Evolutionary conservation across 352 stramenopile species (phyloP).

Genomic region (Salisapilia sapeloensis): DNA sequence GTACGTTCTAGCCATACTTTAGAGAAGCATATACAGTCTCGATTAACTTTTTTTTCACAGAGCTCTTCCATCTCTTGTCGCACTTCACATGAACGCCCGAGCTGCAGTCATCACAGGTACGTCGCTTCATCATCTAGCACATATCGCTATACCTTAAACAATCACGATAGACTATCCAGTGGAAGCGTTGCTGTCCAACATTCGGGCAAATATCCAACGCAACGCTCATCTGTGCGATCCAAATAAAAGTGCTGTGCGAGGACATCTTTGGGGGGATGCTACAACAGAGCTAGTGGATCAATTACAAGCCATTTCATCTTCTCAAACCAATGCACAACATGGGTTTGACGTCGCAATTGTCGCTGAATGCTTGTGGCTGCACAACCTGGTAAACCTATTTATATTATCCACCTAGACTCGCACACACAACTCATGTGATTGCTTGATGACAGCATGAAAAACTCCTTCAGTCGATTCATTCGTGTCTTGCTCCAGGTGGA

Average conservation of each 20-base stretch:
- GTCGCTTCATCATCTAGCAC: neutral
- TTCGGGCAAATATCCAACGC: conserved; percentile 16
- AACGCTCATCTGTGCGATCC: conserved; percentile 12
- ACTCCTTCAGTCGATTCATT: conserved; percentile 19
- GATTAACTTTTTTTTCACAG: conserved; percentile 4
- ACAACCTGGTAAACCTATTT: conserved; percentile 14
- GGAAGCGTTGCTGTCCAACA: conserved; percentile 23
- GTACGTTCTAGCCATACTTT: conserved; percentile 7
- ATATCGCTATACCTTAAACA: neutral
- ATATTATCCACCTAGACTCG: neutral
- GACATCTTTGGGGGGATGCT: conserved; percentile 21
- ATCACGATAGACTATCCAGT: conserved; percentile 21
- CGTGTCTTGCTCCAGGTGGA: conserved; percentile 10
- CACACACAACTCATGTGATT: neutral
- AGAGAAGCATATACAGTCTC: neutral
- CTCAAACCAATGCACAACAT: neutral
- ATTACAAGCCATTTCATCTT: conserved; percentile 1
- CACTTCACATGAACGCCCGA: conserved; percentile 17
- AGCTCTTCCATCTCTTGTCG: conserved; percentile 24
- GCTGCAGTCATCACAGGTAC: conserved; percentile 23
- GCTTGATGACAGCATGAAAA: conserved; percentile 14
- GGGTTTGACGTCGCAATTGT: conserved; percentile 24
- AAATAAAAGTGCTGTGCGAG: conserved; percentile 12
- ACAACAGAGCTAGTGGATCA: conserved; percentile 6
- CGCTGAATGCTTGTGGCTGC: conserved; percentile 32